Conservation (phyloP, 441 rosid species). For the Macaranga tanarius region DNA sequence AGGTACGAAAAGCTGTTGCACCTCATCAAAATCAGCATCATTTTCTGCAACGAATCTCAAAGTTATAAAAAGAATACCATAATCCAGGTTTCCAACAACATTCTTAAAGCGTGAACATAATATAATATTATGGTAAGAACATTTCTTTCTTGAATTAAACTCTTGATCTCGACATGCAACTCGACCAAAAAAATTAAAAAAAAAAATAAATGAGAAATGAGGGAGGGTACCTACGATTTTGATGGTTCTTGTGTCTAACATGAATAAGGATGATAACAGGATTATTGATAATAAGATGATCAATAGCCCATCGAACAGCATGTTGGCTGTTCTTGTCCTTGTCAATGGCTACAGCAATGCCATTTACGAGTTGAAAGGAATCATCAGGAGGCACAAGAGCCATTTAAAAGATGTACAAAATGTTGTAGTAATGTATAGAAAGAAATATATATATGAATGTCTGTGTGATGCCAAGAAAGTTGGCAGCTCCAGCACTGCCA, state of each 20-base stretch:
- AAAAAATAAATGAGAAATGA: constrained; percentile 19
- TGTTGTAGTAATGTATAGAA: background rate
- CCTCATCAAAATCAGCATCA: constrained; percentile 36
- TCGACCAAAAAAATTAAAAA: too few species aligned
- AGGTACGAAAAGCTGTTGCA: constrained; percentile 44
- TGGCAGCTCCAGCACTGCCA: constrained; percentile 4
- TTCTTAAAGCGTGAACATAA: background rate
- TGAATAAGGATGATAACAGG: constrained; percentile 53
- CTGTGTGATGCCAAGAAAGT: background rate
- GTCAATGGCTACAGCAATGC: constrained; percentile 70
- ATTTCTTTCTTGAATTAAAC: too few species aligned
- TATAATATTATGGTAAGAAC: too few species aligned
- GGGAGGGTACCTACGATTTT: constrained; percentile 66
- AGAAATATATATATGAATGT: background rate
- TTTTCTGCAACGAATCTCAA: constrained; percentile 23
- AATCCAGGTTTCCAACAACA: background rate
- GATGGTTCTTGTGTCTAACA: constrained; percentile 46
- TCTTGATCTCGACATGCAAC: background rate
- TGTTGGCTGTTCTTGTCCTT: constrained; percentile 76
- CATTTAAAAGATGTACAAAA: constrained; percentile 24
- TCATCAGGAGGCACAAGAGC: constrained; percentile 33
- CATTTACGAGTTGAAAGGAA: constrained; percentile 26
- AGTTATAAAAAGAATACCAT: background rate
- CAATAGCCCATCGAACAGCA: constrained; percentile 89
- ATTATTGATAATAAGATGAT: constrained; percentile 46